phyloP scores from a whole-genome alignment of 306 rosid genomes.

The Vicia sativa region DNA sequence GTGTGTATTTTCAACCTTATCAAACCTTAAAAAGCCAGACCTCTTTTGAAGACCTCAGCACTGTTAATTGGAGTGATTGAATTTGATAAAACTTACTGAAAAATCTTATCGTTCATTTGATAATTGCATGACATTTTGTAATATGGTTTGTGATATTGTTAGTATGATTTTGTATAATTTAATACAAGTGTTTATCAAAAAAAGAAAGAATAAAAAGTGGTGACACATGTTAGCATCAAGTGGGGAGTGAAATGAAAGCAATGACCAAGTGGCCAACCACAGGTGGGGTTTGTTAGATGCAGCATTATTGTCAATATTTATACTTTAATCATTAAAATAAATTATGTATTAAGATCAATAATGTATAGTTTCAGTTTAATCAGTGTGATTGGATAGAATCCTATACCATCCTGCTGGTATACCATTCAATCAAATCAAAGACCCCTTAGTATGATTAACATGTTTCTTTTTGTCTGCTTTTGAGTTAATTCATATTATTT shows the following conservation, averaged over 20 bases:
- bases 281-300: neutral
- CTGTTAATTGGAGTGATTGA: too few species aligned
- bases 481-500: neutral
- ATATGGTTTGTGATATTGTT: too few species aligned
- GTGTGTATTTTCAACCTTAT: too few species aligned
- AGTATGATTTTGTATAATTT: too few species aligned
- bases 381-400: neutral
- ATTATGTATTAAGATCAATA: neutral
- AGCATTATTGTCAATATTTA: neutral
- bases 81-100: too few species aligned
- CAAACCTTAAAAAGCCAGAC: too few species aligned
- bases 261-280: conserved; percentile 1
- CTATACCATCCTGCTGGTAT: neutral
- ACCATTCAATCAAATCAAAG: conserved; percentile 4
- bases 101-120: too few species aligned
- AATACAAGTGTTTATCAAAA: too few species aligned
- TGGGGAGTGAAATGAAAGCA: neutral
- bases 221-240: neutral
- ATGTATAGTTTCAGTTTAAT: neutral
- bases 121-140: too few species aligned
- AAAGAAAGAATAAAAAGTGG: too few species aligned
- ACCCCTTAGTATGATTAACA: neutral
- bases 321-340: neutral
- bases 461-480: neutral
- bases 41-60: too few species aligned